Percentiles rank a stretch among this genome's conserved stretches.
Evolutionary conservation across 2,329 filamentous ascomycete species (phyloP).

Genomic region (Nemania diffusa): DNA sequence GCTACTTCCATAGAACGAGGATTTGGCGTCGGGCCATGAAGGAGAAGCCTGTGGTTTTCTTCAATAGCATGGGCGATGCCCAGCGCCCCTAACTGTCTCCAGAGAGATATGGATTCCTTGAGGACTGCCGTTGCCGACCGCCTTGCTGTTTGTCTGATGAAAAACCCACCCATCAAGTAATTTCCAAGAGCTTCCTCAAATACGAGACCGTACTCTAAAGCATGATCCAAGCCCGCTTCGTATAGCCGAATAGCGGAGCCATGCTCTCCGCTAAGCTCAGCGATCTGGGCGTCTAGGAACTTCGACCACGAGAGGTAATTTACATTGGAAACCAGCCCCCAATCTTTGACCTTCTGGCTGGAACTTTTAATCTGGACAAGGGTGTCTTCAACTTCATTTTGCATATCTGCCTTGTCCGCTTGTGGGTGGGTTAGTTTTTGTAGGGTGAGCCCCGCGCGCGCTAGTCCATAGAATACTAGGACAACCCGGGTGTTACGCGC

Average conservation of each 20-base stretch:
- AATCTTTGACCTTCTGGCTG: constrained; percentile 70
- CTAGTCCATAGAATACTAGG: constrained; percentile 69
- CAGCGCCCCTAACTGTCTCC: constrained; percentile 73
- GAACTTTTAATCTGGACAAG: constrained; percentile 65
- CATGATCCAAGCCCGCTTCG: constrained; percentile 77
- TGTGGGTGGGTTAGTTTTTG: constrained; percentile 61
- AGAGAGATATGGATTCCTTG: constrained; percentile 73
- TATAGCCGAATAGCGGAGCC: constrained; percentile 71
- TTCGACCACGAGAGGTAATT: constrained; percentile 79
- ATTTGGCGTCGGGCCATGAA: constrained; percentile 70
- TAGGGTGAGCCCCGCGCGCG: constrained; percentile 64
- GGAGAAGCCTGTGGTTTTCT: constrained; percentile 72
- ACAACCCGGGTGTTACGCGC: constrained; percentile 66
- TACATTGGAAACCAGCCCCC: constrained; percentile 71
- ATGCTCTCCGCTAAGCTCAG: constrained; percentile 68
- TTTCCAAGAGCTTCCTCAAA: constrained; percentile 79
- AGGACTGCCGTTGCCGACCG: constrained; percentile 76
- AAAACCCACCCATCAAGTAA: constrained; percentile 78
- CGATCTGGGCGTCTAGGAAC: constrained; percentile 74
- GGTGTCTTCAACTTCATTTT: constrained; percentile 58
- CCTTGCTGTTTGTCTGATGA: constrained; percentile 71
- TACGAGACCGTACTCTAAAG: constrained; percentile 71
- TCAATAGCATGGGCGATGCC: constrained; percentile 76
- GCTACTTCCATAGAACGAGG: constrained; percentile 69
- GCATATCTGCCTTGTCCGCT: constrained; percentile 55